Evolutionary conservation across 306 rosid species (phyloP).

Genomic region (Quercus parvula): DNA sequence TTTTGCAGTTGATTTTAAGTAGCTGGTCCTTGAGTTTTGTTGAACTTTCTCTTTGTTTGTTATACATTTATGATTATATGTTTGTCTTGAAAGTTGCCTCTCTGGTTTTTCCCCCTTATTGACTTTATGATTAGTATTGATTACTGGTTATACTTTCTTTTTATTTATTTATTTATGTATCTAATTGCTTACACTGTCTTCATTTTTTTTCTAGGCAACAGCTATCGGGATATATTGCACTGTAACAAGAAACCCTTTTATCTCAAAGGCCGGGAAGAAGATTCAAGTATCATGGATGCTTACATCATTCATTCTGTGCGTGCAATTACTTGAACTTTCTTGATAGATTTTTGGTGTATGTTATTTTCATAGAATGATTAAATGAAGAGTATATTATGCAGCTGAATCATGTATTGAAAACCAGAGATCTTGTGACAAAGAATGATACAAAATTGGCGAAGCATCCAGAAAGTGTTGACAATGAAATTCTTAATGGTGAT

Average conservation of each 20-base stretch:
- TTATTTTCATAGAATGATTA: conserved; percentile 14
- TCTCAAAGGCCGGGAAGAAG: conserved; percentile 71
- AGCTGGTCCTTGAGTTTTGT: not conserved
- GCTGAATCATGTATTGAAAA: conserved; percentile 85
- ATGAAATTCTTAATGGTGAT: conserved; percentile 31
- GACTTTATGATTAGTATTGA: not conserved
- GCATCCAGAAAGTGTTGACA: conserved; percentile 39
- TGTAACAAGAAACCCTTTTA: conserved; percentile 91
- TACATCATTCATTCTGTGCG: no score
- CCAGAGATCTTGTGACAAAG: conserved; percentile 66
- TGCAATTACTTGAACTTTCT: no score
- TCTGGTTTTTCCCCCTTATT: not conserved
- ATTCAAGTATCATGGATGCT: no score
- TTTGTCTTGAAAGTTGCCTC: not conserved
- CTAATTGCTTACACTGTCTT: not conserved
- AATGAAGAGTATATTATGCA: conserved; percentile 32
- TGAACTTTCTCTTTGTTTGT: not conserved
- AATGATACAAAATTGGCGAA: conserved; percentile 64
- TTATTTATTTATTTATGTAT: not conserved
- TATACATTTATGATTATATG: not conserved
- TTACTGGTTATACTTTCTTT: not conserved
- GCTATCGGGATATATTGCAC: conserved; percentile 70
- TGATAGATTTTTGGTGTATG: no score
- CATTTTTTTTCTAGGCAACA: conserved; percentile 55
- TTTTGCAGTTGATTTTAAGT: not conserved